phyloP scores from a whole-genome alignment of 139 green algal genomes.

The Chlamydomonas applanata region DNA sequence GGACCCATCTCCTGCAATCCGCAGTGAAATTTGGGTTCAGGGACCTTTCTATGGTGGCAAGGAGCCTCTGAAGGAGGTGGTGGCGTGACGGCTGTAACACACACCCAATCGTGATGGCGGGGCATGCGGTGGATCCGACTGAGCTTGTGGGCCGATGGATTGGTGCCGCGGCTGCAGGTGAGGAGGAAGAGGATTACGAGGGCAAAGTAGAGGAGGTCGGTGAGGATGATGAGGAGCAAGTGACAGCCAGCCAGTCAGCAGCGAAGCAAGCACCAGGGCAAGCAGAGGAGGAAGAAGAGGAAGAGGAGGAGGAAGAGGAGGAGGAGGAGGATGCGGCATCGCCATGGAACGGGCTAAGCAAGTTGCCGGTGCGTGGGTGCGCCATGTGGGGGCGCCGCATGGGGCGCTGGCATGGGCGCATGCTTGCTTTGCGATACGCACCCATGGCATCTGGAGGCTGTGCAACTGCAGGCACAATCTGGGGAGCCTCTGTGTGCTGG shows the following conservation, averaged over 20 bases:
- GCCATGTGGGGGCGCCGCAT: neutral
- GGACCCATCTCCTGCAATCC: no score
- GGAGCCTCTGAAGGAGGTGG: no score
- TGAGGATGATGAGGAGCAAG: constrained; percentile 16
- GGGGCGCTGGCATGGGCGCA: neutral
- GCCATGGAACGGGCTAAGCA: constrained; percentile 37
- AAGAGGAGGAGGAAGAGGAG: constrained; percentile 31
- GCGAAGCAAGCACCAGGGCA: constrained; percentile 1
- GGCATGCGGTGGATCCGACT: no score
- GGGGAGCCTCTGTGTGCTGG: no score
- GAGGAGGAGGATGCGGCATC: constrained; percentile 22
- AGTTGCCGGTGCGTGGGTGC: constrained; percentile 31
- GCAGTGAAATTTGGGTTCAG: no score
- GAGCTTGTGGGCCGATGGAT: neutral
- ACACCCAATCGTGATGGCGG: no score
- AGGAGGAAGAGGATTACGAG: constrained; percentile 13
- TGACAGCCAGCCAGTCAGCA: neutral
- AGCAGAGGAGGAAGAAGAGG: constrained; percentile 15
- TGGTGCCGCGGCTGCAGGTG: neutral
- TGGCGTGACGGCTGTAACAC: no score
- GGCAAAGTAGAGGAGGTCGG: constrained; percentile 13
- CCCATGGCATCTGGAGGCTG: no score
- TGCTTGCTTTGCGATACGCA: no score
- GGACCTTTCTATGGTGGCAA: no score
- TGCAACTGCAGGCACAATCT: neutral